Base-by-base conservation (phyloP, 176 grass and related monocot genomes). In the Pharus latifolius region DNA sequence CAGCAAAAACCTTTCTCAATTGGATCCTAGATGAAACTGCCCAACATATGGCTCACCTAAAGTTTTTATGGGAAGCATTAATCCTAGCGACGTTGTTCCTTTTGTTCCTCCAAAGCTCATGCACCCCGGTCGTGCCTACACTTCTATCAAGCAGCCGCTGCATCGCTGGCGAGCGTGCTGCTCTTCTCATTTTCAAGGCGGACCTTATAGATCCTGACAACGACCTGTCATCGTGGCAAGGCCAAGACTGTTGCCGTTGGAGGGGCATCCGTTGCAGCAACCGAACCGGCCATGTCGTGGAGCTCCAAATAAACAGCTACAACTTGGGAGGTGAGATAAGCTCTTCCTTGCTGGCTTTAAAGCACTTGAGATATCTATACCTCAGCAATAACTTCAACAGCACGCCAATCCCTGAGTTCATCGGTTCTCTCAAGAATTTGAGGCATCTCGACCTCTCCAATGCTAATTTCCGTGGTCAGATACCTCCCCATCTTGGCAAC, bases 211-310 rank as follows among this genome's bases (percentile, higher is more conserved):
- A 82, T 27, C 52, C 84, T 11, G 18, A 0, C 5, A 53, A 67
- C 15, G 13, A 45, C 13, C 56, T 87, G 5, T 61, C 66, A 0
- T 74, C 79, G 0, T 87, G 78, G 84, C 65, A 66, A 10, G 84
- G 51, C 37, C n/a, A 43, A 23, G 17, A 62, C 47, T 87, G 73
- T 44, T 82, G 83, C 64, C 56, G 10, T 7, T 81, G 83, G 83
- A 44, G 29, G 12, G 71, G 71, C n/a, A 8, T 81, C 4, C 17
- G 10, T 16, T 87, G 78, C 52, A 60, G 63, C 29, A 73, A 67
- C 32, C 38, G 18, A 19, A 82, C 65, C 19, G 48, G 49, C 27
- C 67, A 52, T 23, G 42, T 74, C 1, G n/a, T 73, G 7, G 51
- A 37, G 58, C 59, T 87, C 5, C 7, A 20, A 2, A 8, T 56